phyloP scores from a whole-genome alignment of 75 land plant species.

The Picea glauca region DNA sequence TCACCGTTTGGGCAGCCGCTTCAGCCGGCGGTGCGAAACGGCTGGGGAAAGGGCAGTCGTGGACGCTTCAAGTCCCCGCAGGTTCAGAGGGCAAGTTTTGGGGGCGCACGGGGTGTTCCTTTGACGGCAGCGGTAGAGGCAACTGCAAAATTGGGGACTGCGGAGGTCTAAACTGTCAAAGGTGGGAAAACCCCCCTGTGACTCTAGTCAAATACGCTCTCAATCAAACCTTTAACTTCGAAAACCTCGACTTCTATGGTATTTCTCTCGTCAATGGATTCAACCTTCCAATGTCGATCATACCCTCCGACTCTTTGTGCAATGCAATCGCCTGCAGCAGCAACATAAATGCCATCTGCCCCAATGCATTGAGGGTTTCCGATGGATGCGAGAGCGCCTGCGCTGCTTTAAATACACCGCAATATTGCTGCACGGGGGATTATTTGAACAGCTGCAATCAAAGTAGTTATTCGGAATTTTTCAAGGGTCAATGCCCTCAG shows the following conservation, averaged over 20 bases:
- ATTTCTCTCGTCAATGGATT: constrained; percentile 73
- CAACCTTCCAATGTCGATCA: constrained; percentile 45
- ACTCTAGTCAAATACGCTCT: not conserved
- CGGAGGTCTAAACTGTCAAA: not conserved
- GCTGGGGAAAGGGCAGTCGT: too few relatives aligned
- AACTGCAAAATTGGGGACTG: not conserved
- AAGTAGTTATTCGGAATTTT: constrained; percentile 42
- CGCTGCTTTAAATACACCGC: constrained; percentile 36
- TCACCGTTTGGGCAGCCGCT: constrained; percentile 70
- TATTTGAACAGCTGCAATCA: constrained; percentile 30
- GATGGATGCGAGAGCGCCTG: constrained; percentile 73
- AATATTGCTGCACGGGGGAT: constrained; percentile 57
- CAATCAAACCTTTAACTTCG: too few relatives aligned
- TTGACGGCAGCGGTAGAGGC: not conserved
- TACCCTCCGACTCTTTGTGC: constrained; percentile 29
- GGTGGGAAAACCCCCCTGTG: not conserved
- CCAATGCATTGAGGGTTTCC: constrained; percentile 34
- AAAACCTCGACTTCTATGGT: constrained; percentile 21
- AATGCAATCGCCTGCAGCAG: constrained; percentile 33
- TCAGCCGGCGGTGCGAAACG: constrained; percentile 4
- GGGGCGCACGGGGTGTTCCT: too few relatives aligned
- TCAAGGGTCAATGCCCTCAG: constrained; percentile 60
- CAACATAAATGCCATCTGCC: constrained; percentile 60
- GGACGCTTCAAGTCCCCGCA: too few relatives aligned
- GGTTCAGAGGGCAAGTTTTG: not conserved